These are phyloP conservation scores for Fragilariopsis cylindrus DNA, from an alignment of 108 stramenopile genomes.

Conservation along the genomic window DNA sequence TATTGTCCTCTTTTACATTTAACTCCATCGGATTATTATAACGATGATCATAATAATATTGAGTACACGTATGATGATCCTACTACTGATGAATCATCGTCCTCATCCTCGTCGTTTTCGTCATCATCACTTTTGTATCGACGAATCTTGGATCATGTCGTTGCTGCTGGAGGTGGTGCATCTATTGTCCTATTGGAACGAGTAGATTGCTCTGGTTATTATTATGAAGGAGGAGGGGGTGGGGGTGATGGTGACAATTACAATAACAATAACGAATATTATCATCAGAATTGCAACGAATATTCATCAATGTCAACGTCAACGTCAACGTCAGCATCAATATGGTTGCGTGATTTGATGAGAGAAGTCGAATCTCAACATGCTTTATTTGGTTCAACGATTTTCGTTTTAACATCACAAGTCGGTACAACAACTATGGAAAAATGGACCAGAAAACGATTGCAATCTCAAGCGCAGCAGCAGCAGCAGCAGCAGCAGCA, in stretches of 20 bases:
- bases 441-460: slow-evolving; percentile 16
- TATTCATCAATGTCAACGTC: no score
- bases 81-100: neutral
- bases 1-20: neutral
- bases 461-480: neutral
- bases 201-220: neutral
- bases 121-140: neutral
- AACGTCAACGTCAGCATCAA: neutral
- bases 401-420: slow-evolving; percentile 19
- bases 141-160: slow-evolving; percentile 1
- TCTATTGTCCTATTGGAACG: slow-evolving; percentile 6
- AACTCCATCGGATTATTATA: slow-evolving; percentile 1
- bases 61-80: neutral
- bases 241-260: neutral
- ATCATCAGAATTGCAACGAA: neutral
- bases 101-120: neutral
- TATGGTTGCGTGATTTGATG: neutral
- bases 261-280: neutral
- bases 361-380: neutral
- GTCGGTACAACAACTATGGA: slow-evolving; percentile 18
- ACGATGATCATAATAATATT: neutral
- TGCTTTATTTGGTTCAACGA: neutral
- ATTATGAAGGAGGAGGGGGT: no score
- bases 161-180: neutral
- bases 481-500: slow-evolving; percentile 10